phyloP scores from a whole-genome alignment of 2,329 filamentous ascomycete genomes.

The Colletotrichum sansevieriae region DNA sequence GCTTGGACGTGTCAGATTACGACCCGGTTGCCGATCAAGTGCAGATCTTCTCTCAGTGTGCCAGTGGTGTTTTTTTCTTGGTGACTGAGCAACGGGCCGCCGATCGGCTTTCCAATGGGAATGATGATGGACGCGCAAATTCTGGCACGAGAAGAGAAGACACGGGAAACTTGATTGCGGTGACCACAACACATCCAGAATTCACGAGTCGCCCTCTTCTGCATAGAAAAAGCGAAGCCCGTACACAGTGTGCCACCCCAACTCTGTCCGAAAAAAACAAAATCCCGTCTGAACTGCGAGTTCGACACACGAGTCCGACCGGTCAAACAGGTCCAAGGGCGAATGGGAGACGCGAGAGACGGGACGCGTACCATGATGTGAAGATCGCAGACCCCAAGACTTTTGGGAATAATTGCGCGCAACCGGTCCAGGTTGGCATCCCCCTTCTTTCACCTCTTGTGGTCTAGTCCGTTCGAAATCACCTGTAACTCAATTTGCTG shows the following conservation, averaged over 20 bases:
- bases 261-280: not conserved
- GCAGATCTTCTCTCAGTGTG: conserved; percentile 18
- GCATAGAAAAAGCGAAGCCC: not conserved
- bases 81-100: conserved; percentile 26
- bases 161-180: too few relatives aligned
- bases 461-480: conserved; percentile 1
- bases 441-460: conserved; percentile 4
- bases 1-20: conserved; percentile 35
- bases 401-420: too few relatives aligned
- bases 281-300: conserved; percentile 16
- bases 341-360: conserved; percentile 25
- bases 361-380: conserved; percentile 31
- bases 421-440: not conserved
- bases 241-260: conserved; percentile 23
- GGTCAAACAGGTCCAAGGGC: conserved; percentile 29
- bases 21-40: conserved; percentile 31
- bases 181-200: not conserved
- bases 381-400: conserved; percentile 3
- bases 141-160: not conserved
- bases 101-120: conserved; percentile 17
- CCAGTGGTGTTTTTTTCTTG: not conserved
- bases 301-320: conserved; percentile 27
- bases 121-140: not conserved
- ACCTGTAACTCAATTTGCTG: conserved; percentile 5
- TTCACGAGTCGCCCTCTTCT: not conserved